Percentiles rank a stretch among this genome's conserved stretches.
phyloP scores from a whole-genome alignment of 2,329 filamentous ascomycete genomes.

The Gnomoniopsis sp. region DNA sequence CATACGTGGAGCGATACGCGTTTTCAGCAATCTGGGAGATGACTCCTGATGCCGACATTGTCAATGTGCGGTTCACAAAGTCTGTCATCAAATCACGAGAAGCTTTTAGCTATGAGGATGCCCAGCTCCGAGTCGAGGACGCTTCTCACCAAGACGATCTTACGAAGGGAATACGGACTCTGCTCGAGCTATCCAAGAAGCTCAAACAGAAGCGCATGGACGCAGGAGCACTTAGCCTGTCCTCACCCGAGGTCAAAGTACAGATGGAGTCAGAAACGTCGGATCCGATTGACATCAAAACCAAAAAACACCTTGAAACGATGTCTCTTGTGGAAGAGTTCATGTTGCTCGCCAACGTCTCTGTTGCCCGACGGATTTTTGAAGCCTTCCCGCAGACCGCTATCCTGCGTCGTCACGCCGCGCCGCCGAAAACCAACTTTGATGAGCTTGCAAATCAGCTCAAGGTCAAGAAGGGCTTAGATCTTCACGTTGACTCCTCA shows the following conservation, averaged over 20 bases:
- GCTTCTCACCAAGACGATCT: conserved; percentile 81
- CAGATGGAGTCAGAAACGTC: conserved; percentile 94
- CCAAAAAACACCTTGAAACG: conserved; percentile 88
- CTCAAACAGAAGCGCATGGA: conserved; percentile 95
- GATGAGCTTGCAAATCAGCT: conserved; percentile 91
- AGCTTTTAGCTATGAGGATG: conserved; percentile 96
- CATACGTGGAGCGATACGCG: conserved; percentile 91
- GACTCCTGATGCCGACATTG: conserved; percentile 77
- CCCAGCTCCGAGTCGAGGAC: conserved; percentile 92
- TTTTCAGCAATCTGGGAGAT: conserved; percentile 90
- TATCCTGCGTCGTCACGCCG: conserved; percentile 84
- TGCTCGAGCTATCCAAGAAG: conserved; percentile 87
- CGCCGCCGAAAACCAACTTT: conserved; percentile 94
- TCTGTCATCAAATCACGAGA: conserved; percentile 96
- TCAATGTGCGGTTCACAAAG: conserved; percentile 87
- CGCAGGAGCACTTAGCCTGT: conserved; percentile 89
- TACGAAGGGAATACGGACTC: conserved; percentile 80
- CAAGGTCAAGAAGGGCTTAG: conserved; percentile 77
- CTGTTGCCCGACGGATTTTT: conserved; percentile 87
- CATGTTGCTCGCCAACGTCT: conserved; percentile 97
- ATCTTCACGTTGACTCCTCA: conserved; percentile 80
- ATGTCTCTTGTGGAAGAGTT: conserved; percentile 99
- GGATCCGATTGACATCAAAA: conserved; percentile 93
- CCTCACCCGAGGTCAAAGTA: conserved; percentile 96
- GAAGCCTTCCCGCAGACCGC: conserved; percentile 92